phyloP scores from a whole-genome alignment of 495 filamentous ascomycete genomes.

The Jackrogersella multiformis region DNA sequence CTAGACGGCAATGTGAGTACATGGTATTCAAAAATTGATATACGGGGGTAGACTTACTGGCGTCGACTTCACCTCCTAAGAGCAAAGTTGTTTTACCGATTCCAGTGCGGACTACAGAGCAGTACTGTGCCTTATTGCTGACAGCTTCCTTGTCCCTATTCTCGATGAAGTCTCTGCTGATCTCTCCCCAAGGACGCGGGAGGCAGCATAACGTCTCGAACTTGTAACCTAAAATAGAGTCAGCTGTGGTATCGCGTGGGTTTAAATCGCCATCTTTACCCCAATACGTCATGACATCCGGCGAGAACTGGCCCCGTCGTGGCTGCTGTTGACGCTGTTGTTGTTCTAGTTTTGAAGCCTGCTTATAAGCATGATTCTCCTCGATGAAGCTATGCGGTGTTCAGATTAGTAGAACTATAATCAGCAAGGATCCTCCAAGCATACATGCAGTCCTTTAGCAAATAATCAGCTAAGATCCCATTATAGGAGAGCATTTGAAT shows the following conservation, averaged over 20 bases:
- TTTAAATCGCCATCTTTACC: conserved; percentile 48
- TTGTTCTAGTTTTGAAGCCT: conserved; percentile 63
- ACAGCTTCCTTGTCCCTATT: conserved; percentile 72
- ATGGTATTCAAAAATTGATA: not conserved
- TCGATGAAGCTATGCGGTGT: conserved; percentile 79
- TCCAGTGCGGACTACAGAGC: conserved; percentile 87
- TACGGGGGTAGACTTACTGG: conserved; percentile 64
- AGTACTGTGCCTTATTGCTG: conserved; percentile 91
- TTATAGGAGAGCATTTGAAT: not conserved
- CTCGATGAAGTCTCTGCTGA: conserved; percentile 79
- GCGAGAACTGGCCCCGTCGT: conserved; percentile 61
- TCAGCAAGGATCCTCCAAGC: conserved; percentile 33
- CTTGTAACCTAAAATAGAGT: conserved; percentile 77
- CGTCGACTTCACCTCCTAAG: conserved; percentile 96
- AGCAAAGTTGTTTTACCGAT: conserved; percentile 77
- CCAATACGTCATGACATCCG: conserved; percentile 66
- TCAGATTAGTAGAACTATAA: conserved; percentile 29
- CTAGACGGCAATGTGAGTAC: conserved; percentile 48
- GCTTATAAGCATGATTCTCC: conserved; percentile 79
- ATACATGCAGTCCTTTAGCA: conserved; percentile 78
- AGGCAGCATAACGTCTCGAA: conserved; percentile 89
- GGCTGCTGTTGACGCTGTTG: conserved; percentile 67
- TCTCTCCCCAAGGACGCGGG: conserved; percentile 73
- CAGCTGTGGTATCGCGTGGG: conserved; percentile 10
- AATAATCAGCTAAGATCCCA: conserved; percentile 16